Conservation (phyloP, 2,329 filamentous ascomycete genomes). For the Botrytis tulipae region DNA sequence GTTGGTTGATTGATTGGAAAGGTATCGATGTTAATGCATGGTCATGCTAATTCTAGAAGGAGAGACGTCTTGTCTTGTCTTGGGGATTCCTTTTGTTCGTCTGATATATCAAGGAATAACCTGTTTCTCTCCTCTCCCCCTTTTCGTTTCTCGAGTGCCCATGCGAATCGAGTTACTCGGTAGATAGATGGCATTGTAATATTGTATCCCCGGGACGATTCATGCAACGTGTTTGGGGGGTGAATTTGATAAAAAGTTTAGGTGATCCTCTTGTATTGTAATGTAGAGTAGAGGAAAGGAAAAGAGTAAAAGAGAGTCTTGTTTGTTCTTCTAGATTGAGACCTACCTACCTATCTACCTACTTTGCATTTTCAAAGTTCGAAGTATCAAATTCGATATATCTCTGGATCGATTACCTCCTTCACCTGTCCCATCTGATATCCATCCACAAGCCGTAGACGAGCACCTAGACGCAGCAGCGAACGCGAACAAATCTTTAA, state of each 20-base stretch:
- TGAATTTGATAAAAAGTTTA: background rate
- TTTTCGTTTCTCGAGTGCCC: background rate
- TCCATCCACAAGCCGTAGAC: background rate
- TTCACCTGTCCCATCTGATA: background rate
- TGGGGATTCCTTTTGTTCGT: background rate
- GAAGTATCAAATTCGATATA: background rate
- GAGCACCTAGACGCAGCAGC: background rate
- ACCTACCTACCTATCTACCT: background rate
- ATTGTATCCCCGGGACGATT: background rate
- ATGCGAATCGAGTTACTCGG: background rate
- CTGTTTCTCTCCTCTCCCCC: background rate
- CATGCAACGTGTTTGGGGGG: background rate
- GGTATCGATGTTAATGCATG: background rate
- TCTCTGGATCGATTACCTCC: background rate
- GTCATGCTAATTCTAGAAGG: background rate
- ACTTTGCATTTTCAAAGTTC: background rate
- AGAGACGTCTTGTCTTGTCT: background rate
- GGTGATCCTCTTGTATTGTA: background rate
- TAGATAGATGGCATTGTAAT: background rate
- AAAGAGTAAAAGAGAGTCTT: background rate
- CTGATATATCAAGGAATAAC: constrained; percentile 13
- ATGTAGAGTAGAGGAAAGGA: background rate
- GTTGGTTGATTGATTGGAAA: background rate
- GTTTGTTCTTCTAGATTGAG: background rate
- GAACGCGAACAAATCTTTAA: background rate